Conservation (phyloP, 805 yeast genomes). For the Candida silvatica region DNA sequence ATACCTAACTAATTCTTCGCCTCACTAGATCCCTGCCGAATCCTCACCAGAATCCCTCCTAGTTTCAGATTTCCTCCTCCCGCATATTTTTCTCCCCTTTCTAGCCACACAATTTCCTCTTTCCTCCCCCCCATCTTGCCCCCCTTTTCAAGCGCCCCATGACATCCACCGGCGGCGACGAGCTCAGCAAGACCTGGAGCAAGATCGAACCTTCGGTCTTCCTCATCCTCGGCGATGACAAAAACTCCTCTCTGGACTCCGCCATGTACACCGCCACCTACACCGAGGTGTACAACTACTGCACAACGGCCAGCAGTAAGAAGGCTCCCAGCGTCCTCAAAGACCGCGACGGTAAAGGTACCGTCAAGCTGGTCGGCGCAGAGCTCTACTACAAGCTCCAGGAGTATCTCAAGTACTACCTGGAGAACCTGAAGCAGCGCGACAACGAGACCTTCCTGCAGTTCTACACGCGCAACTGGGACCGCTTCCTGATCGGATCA, state of each 20-base stretch:
- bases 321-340: constrained; percentile 23
- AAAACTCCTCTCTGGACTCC: constrained; percentile 51
- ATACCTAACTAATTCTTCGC: too few species aligned
- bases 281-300: constrained; percentile 87
- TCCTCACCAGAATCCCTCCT: not conserved
- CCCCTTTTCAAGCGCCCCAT: constrained; percentile 18
- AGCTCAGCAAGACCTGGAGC: constrained; percentile 69
- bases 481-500: constrained; percentile 84
- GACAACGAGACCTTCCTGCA: constrained; percentile 64
- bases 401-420: constrained; percentile 54
- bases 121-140: too few species aligned
- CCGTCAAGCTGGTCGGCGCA: constrained; percentile 62
- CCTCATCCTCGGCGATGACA: constrained; percentile 62
- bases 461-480: constrained; percentile 84
- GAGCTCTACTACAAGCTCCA: constrained; percentile 75
- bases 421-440: constrained; percentile 38
- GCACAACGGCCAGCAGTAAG: constrained; percentile 68
- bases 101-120: too few species aligned
- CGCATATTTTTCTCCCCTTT: too few species aligned
- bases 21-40: not conserved
- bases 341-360: constrained; percentile 18
- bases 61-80: not conserved
- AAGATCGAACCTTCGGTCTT: constrained; percentile 71
- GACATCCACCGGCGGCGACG: too few species aligned
- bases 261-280: constrained; percentile 83